Conservation (phyloP, 306 rosid species). For the Coriaria nepalensis region DNA sequence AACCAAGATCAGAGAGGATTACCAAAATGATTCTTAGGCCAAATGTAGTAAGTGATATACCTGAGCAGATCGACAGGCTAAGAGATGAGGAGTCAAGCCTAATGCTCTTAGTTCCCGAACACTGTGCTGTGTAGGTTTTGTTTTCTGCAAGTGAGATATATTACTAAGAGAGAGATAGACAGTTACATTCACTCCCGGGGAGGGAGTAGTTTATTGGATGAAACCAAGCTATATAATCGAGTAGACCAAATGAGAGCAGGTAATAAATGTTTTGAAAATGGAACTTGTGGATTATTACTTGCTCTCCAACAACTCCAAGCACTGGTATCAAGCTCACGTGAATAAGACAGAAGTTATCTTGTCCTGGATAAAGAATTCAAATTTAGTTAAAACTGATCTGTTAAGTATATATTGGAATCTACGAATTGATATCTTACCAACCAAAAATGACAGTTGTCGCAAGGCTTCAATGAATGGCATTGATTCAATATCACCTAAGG, state of each 20-base stretch:
- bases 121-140: conserved; percentile 94
- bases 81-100: conserved; percentile 90
- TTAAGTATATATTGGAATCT: not conserved
- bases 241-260: conserved; percentile 1
- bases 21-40: conserved; percentile 7
- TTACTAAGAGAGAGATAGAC: conserved; percentile 10
- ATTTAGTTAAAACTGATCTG: conserved; percentile 3
- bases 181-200: conserved; percentile 9
- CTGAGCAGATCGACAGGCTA: conserved; percentile 96
- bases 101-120: conserved; percentile 90
- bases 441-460: conserved; percentile 77
- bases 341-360: conserved; percentile 84
- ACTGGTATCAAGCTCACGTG: conserved; percentile 98
- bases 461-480: conserved; percentile 97
- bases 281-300: conserved; percentile 38
- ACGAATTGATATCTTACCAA: conserved; percentile 42
- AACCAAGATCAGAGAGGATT: not conserved
- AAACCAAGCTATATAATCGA: not conserved
- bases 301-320: conserved; percentile 96
- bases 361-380: conserved; percentile 46
- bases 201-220: not conserved
- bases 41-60: conserved; percentile 26
- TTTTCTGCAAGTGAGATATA: conserved; percentile 46
- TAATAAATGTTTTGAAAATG: not conserved
- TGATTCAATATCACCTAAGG: conserved; percentile 90